These are phyloP conservation scores for Stagonosporopsis cucurbitacearum DNA, from an alignment of 2,329 filamentous ascomycete species.

Conservation along the genomic window DNA sequence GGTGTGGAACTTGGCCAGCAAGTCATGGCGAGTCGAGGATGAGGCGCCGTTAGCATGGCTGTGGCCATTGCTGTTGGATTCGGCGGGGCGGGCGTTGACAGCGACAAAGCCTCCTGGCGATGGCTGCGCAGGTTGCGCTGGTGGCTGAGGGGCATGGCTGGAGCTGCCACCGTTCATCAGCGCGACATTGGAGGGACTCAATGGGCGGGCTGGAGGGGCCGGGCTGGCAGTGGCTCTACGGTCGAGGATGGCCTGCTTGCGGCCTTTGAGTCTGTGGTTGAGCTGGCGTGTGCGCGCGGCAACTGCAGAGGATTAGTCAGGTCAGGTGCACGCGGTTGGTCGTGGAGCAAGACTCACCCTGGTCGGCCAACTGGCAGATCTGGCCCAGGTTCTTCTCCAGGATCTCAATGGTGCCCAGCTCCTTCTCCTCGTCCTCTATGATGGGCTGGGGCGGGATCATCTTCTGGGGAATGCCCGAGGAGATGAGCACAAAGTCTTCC, in stretches of 20 bases:
- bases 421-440: conserved; percentile 84
- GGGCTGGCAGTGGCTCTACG: conserved; percentile 62
- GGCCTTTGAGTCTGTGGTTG: conserved; percentile 78
- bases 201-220: conserved; percentile 41
- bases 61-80: conserved; percentile 38
- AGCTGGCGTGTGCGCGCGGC: conserved; percentile 76
- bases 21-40: conserved; percentile 63
- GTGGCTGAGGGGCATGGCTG: conserved; percentile 20
- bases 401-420: conserved; percentile 83
- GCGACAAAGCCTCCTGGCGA: conserved; percentile 64
- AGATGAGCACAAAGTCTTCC: conserved; percentile 85
- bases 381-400: conserved; percentile 78
- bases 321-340: too few relatives aligned
- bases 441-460: conserved; percentile 82
- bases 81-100: conserved; percentile 60
- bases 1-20: conserved; percentile 69
- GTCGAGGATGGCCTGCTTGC: conserved; percentile 73
- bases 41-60: conserved; percentile 57
- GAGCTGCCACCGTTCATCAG: conserved; percentile 50
- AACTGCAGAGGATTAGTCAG: conserved; percentile 50
- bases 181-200: conserved; percentile 52
- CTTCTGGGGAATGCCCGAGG: conserved; percentile 81
- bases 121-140: conserved; percentile 26
- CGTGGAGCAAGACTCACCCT: conserved; percentile 58
- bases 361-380: conserved; percentile 81